Base-by-base conservation (phyloP, 1,284 basidiomycete genomes). In the Wallemia hederae region DNA sequence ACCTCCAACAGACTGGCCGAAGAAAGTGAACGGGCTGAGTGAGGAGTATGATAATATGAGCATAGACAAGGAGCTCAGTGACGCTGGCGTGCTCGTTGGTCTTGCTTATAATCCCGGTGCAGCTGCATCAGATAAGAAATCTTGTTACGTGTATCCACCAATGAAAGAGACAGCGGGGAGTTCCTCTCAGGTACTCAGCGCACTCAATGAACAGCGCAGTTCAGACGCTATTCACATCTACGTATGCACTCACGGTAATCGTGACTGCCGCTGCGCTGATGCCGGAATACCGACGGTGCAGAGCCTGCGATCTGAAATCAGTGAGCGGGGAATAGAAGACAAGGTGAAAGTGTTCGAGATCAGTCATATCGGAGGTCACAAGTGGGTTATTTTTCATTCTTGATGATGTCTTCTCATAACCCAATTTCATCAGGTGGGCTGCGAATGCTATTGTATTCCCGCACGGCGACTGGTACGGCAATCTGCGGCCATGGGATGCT, bases 321-420 rank as follows among this genome's bases (percentile, higher is more conserved):
- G 60, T 57, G 60, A 61, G 57, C 61, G 64, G 1, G 15, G 59
- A 24, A 15, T 67, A 59, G 63, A 57, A 1, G 62, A 62, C 7
- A 22, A 61, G 59, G 66, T 72, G 1, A 72, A 71, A 59, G 71
- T 88, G 1, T 77, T 77, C 1, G 79, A 84, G 64, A 77, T 83
- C 15, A 81, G 77, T 0, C 86, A 89, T 71, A 80, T 89, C 55
- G 86, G 86, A 1, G 84, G 84, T 25, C 86, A 90, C 71, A 77
- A 83, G 83, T 87, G 68, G 67, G 80, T 68, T 15, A 3, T 19
- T 7, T 9, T 22, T 19, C 29, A 5, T 9, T 7, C 59, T 33
- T 15, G 74, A 55, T 61, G 59, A 27, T 58, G 62, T 55, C 28
- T 55, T 29, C n/a, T 58, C 27, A 22, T 59, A 27, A 33, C 55